phyloP scores from a whole-genome alignment of 371 early-diverging fungal species.

The Mucor velutinosus region DNA sequence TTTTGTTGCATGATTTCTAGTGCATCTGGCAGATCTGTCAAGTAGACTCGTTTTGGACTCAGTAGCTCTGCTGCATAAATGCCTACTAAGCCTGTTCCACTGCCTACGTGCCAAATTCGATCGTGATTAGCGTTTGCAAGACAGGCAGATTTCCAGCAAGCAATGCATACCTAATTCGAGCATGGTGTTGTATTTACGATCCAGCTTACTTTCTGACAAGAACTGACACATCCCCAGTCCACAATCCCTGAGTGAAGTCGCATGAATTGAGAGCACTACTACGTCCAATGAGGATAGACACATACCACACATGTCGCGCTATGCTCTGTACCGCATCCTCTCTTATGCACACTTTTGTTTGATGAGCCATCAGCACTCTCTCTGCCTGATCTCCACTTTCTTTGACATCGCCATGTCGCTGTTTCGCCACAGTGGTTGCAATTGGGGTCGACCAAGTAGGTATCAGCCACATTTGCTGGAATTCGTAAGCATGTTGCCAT shows the following conservation, averaged over 20 bases:
- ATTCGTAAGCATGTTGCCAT: constrained; percentile 23
- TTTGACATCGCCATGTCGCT: constrained; percentile 8
- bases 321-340: constrained; percentile 48
- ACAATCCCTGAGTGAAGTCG: constrained; percentile 37
- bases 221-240: constrained; percentile 42
- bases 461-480: constrained; percentile 34
- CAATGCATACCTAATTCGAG: constrained; percentile 34
- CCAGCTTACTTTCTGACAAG: constrained; percentile 10
- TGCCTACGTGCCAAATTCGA: constrained; percentile 20
- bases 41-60: constrained; percentile 19
- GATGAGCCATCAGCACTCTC: constrained; percentile 5
- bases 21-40: constrained; percentile 49
- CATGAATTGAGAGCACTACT: background rate
- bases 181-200: constrained; percentile 11
- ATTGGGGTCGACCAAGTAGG: constrained; percentile 44
- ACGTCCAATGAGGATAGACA: background rate
- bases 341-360: constrained; percentile 17
- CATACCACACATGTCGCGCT: constrained; percentile 50
- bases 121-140: background rate
- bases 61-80: constrained; percentile 40
- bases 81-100: constrained; percentile 54
- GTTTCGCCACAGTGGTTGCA: constrained; percentile 10
- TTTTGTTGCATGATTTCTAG: constrained; percentile 41
- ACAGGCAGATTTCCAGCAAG: background rate
- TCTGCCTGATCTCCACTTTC: constrained; percentile 36